Percentiles rank a stretch among this genome's conserved stretches.
Evolutionary conservation across 106 monocot genomes (phyloP).

Genomic region (Triglochin maritima): DNA sequence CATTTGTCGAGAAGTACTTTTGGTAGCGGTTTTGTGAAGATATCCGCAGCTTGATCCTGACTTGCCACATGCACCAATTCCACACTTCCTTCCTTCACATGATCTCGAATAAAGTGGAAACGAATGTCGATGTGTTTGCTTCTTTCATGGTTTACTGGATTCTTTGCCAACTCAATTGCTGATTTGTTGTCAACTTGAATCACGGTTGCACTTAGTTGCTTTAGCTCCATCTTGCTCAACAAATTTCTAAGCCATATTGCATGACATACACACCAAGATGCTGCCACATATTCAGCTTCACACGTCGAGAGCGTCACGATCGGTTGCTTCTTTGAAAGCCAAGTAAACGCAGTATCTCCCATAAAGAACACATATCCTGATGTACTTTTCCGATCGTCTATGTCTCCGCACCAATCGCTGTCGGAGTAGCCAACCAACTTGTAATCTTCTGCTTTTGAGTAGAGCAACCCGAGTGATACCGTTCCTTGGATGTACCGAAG

Average conservation of each 20-base stretch:
- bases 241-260: neutral
- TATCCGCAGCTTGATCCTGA: too few species aligned
- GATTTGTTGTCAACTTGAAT: neutral
- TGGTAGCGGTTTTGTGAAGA: too few species aligned
- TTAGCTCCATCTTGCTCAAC: neutral
- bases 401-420: slow-evolving; percentile 2
- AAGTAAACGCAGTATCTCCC: slow-evolving; percentile 1
- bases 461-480: neutral
- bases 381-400: slow-evolving; percentile 5
- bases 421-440: slow-evolving; percentile 1
- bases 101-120: too few species aligned
- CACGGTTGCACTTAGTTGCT: neutral
- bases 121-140: too few species aligned
- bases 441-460: neutral
- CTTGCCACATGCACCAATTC: too few species aligned
- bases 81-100: too few species aligned
- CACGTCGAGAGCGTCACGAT: neutral
- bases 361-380: slow-evolving; percentile 1
- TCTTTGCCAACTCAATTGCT: neutral
- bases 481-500: slow-evolving; percentile 1
- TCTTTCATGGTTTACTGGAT: too few species aligned
- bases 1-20: too few species aligned
- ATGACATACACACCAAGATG: neutral
- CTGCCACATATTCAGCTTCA: neutral
- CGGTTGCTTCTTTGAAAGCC: slow-evolving; percentile 6